phyloP scores from a whole-genome alignment of 2,329 filamentous ascomycete species.

The Drechslerella dactyloides region DNA sequence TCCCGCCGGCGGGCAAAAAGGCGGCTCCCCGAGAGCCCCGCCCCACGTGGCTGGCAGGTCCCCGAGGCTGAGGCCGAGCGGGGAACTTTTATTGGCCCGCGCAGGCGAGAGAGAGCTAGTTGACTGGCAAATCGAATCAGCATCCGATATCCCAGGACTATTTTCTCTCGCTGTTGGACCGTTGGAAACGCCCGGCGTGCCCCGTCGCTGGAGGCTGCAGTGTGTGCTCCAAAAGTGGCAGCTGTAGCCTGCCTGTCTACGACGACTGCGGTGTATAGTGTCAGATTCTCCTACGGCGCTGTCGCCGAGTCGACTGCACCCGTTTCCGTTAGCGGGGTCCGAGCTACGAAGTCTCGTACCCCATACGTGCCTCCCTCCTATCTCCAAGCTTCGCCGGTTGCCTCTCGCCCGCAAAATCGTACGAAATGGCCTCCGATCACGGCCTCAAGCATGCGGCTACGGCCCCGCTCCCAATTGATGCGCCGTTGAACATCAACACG shows the following conservation, averaged over 20 bases:
- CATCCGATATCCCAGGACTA: background rate
- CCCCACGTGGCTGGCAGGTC: slow-evolving; percentile 29
- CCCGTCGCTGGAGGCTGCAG: too few species aligned
- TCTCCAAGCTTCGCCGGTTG: background rate
- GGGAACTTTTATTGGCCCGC: slow-evolving; percentile 2
- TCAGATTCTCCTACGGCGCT: background rate
- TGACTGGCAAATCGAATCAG: background rate
- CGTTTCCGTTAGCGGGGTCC: background rate
- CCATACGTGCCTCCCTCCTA: background rate
- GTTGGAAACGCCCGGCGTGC: too few species aligned
- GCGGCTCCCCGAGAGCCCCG: slow-evolving; percentile 9
- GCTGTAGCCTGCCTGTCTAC: background rate
- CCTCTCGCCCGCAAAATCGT: background rate
- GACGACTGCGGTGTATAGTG: background rate
- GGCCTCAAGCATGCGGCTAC: slow-evolving; percentile 29
- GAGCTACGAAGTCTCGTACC: background rate
- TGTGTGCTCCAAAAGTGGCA: slow-evolving; percentile 1
- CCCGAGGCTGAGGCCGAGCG: slow-evolving; percentile 26
- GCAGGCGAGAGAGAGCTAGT: too few species aligned
- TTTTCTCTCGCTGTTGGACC: too few species aligned
- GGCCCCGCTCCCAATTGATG: slow-evolving; percentile 28
- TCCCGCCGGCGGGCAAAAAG: background rate
- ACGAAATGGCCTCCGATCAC: slow-evolving; percentile 25
- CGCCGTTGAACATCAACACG: background rate
- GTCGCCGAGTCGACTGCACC: background rate